A percentile compares a stretch with the other conserved stretches of the same genome.
Evolutionary conservation across 352 stramenopile species (phyloP).

Genomic region (Chloridella minuta): DNA sequence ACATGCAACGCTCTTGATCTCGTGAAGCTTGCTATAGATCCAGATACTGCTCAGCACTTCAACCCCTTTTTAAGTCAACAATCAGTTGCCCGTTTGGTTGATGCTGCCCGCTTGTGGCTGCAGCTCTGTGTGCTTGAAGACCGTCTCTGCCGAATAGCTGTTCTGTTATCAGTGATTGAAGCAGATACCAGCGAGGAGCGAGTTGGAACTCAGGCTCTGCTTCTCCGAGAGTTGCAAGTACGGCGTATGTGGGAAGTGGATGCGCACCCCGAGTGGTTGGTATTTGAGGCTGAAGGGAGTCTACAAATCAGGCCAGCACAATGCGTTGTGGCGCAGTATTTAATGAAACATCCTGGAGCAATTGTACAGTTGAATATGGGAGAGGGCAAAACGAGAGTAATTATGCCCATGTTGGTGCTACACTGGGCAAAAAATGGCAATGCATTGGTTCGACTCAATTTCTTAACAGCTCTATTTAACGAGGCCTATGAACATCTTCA

Average conservation of each 20-base stretch:
- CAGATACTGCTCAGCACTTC: neutral
- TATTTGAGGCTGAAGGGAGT: constrained; percentile 39
- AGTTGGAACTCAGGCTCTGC: neutral
- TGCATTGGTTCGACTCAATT: neutral
- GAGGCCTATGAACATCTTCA: neutral
- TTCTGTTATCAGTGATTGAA: too few species aligned
- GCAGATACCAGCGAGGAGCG: neutral
- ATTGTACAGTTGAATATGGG: constrained; percentile 50
- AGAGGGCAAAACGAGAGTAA: constrained; percentile 43
- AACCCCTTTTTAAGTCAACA: neutral
- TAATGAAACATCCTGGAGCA: constrained; percentile 30
- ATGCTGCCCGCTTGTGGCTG: constrained; percentile 23
- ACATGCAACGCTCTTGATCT: too few species aligned
- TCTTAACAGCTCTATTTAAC: neutral
- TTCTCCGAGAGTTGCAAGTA: constrained; percentile 26
- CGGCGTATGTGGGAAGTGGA: constrained; percentile 26
- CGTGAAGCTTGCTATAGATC: too few species aligned
- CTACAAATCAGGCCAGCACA: constrained; percentile 43
- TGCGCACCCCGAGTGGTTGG: constrained; percentile 36
- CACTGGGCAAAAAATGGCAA: constrained; percentile 26
- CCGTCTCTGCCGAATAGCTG: constrained; percentile 27
- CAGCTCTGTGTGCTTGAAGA: constrained; percentile 37
- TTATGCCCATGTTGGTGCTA: constrained; percentile 45
- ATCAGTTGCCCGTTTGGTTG: neutral
- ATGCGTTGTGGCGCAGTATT: constrained; percentile 31